phyloP scores from a whole-genome alignment of 208 protist species.

The Borovskyia barvae region DNA sequence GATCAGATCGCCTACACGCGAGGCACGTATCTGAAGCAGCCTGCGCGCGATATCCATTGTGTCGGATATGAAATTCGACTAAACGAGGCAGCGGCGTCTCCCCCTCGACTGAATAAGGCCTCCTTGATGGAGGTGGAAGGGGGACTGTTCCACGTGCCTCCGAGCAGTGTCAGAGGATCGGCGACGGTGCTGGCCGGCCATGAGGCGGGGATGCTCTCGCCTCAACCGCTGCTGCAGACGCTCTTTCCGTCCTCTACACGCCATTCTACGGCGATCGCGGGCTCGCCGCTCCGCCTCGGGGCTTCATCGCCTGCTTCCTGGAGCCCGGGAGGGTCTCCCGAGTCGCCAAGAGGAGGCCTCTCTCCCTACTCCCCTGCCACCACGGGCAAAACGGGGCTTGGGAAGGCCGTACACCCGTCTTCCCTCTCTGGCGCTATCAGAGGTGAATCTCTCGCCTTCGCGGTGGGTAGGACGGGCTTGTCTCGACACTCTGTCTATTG shows the following conservation, averaged over 20 bases:
- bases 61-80: conserved; percentile 53
- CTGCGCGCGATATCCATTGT: conserved; percentile 66
- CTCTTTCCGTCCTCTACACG: background rate
- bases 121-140: background rate
- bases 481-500: background rate
- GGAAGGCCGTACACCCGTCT: too few species aligned
- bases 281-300: too few species aligned
- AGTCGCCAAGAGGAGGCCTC: background rate
- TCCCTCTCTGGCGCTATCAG: too few species aligned
- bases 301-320: background rate
- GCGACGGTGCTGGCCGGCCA: background rate
- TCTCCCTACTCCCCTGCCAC: background rate
- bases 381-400: too few species aligned
- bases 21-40: conserved; percentile 49
- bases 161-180: background rate
- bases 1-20: conserved; percentile 67
- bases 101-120: background rate
- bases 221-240: too few species aligned
- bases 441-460: too few species aligned
- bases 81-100: conserved; percentile 22
- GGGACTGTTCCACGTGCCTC: background rate
- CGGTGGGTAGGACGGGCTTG: too few species aligned
- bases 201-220: too few species aligned
- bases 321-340: background rate
- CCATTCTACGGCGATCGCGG: background rate